Conservation (phyloP, 2,329 filamentous ascomycete species). For the Aphanoascus verrucosus region DNA sequence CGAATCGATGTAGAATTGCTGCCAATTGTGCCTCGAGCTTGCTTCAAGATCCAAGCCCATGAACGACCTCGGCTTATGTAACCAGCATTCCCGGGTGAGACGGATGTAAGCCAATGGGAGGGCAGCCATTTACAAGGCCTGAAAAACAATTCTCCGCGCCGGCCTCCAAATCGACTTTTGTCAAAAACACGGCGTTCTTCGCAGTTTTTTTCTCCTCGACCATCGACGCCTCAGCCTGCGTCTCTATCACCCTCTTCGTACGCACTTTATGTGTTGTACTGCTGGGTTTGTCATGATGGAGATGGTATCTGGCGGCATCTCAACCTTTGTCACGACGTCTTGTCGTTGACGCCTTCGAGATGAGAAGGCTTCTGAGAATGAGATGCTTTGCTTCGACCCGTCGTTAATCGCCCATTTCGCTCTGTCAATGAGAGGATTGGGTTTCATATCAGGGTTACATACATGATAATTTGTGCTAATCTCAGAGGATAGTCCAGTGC, state of each 20-base stretch:
- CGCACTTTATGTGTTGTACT: constrained; percentile 3
- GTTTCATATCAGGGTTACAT: constrained; percentile 44
- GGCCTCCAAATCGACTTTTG: constrained; percentile 10
- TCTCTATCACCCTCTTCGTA: constrained; percentile 23
- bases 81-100: constrained; percentile 13
- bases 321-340: constrained; percentile 34
- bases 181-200: constrained; percentile 12
- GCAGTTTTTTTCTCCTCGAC: constrained; percentile 20
- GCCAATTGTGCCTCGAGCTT: background rate
- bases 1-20: background rate
- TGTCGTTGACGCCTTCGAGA: constrained; percentile 33
- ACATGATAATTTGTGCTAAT: background rate
- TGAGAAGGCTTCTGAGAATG: constrained; percentile 31
- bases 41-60: background rate
- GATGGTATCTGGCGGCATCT: constrained; percentile 30
- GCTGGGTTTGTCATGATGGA: constrained; percentile 27
- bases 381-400: constrained; percentile 27
- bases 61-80: constrained; percentile 34
- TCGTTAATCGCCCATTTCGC: constrained; percentile 42
- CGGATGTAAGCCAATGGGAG: constrained; percentile 26
- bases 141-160: constrained; percentile 29
- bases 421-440: constrained; percentile 37
- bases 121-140: constrained; percentile 24
- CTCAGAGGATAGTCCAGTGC: background rate
- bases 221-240: constrained; percentile 33